phyloP scores from a whole-genome alignment of 108 stramenopile species.

The Aurantiochytrium sp. region DNA sequence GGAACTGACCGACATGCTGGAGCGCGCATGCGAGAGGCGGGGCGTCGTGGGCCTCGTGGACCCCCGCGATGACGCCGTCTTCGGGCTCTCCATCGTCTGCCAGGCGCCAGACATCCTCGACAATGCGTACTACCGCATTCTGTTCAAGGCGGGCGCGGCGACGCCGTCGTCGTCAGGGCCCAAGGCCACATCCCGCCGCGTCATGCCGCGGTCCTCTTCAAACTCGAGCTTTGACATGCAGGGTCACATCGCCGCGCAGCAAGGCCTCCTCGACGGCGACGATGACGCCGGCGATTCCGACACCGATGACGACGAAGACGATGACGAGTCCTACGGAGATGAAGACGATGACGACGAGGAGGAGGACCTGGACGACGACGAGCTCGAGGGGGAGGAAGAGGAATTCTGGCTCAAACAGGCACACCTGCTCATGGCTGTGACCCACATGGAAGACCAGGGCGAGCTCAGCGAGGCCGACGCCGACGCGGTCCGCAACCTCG shows the following conservation, averaged over 20 bases:
- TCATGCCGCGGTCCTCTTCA: not conserved
- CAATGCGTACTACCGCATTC: not conserved
- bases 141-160: not conserved
- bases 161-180: not conserved
- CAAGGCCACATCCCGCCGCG: not conserved
- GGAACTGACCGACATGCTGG: not conserved
- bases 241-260: not conserved
- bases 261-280: too few species aligned
- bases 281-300: not conserved
- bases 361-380: not conserved
- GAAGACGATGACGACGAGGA: not conserved
- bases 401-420: constrained; percentile 23
- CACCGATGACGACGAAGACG: not conserved
- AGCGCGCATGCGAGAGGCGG: not conserved
- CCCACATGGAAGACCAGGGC: not conserved
- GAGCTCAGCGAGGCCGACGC: not conserved
- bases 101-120: not conserved
- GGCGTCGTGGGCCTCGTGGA: constrained; percentile 11
- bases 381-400: not conserved
- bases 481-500: not conserved
- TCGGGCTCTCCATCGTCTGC: not conserved
- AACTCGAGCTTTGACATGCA: not conserved
- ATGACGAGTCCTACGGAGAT: not conserved
- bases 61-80: not conserved
- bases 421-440: not conserved